A percentile compares a stretch with the other conserved stretches of the same genome.
These are phyloP conservation scores for Elsinoe fawcettii DNA, from an alignment of 2,329 filamentous ascomycete genomes.

Conservation along the genomic window DNA sequence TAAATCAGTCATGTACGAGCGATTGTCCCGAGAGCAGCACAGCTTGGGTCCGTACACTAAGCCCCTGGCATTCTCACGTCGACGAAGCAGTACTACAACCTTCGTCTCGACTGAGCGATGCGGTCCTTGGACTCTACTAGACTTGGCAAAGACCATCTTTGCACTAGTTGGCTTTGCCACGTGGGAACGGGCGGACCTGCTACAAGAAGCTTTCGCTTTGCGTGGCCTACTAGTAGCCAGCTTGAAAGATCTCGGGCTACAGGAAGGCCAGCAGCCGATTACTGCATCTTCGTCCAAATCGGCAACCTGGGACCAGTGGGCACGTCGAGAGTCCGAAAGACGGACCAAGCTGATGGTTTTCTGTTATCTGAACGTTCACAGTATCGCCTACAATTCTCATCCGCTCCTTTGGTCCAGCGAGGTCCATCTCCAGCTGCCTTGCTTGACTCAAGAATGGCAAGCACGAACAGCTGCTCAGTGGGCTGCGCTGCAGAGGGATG, in stretches of 20 bases:
- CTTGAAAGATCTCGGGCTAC: constrained; percentile 21
- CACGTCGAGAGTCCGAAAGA: constrained; percentile 25
- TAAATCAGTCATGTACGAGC: constrained; percentile 22
- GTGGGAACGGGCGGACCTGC: constrained; percentile 27
- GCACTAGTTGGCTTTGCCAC: constrained; percentile 29
- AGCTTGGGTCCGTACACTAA: background rate
- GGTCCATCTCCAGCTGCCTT: constrained; percentile 2
- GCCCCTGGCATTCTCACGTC: background rate
- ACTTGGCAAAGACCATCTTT: constrained; percentile 26
- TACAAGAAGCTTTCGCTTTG: constrained; percentile 28
- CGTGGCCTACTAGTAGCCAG: constrained; percentile 25
- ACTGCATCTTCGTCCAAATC: background rate
- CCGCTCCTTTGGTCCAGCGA: constrained; percentile 1
- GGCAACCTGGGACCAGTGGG: constrained; percentile 22
- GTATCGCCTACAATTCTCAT: constrained; percentile 25
- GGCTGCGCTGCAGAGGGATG: background rate
- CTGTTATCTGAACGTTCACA: constrained; percentile 30
- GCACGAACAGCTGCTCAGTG: background rate
- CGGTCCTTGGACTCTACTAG: background rate
- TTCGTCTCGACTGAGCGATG: background rate
- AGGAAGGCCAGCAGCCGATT: background rate
- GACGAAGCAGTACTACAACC: background rate
- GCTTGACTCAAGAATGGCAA: constrained; percentile 11
- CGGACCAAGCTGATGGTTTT: constrained; percentile 29
- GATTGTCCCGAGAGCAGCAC: background rate